Percentiles rank a stretch among this genome's conserved stretches.
phyloP scores from a whole-genome alignment of 768 basidiomycete species.

The Russula emetica region DNA sequence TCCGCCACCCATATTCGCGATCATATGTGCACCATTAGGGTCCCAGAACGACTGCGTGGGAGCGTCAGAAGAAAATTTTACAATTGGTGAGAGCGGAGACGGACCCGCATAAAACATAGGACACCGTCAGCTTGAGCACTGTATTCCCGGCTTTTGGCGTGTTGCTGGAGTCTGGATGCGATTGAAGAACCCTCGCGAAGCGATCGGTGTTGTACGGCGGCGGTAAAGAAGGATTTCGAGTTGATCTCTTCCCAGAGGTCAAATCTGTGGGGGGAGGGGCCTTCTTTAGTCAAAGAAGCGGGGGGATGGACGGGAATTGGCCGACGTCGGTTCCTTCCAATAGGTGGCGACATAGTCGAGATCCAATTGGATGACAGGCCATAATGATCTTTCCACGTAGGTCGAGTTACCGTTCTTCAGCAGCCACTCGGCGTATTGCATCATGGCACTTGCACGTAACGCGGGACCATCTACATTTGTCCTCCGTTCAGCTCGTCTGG shows the following conservation, averaged over 20 bases:
- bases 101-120: slow-evolving; percentile 70
- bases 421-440: neutral
- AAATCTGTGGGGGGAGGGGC: slow-evolving; percentile 28
- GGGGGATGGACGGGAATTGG: neutral
- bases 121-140: slow-evolving; percentile 41
- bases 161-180: slow-evolving; percentile 49
- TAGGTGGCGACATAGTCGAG: neutral
- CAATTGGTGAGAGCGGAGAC: slow-evolving; percentile 3
- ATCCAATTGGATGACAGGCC: neutral
- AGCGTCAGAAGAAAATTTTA: neutral
- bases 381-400: too few relatives aligned
- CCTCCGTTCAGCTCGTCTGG: neutral
- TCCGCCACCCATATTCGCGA: slow-evolving; percentile 56
- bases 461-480: neutral
- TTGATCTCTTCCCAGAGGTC: slow-evolving; percentile 66
- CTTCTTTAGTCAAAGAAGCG: neutral
- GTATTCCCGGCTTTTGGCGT: slow-evolving; percentile 43
- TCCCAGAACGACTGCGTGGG: neutral
- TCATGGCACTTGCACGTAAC: neutral
- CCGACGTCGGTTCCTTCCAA: neutral
- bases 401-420: neutral
- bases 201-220: neutral
- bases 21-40: slow-evolving; percentile 43
- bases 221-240: slow-evolving; percentile 38
- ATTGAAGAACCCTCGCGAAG: slow-evolving; percentile 49